phyloP scores from a whole-genome alignment of 768 basidiomycete species.

The Pisolithus albus region DNA sequence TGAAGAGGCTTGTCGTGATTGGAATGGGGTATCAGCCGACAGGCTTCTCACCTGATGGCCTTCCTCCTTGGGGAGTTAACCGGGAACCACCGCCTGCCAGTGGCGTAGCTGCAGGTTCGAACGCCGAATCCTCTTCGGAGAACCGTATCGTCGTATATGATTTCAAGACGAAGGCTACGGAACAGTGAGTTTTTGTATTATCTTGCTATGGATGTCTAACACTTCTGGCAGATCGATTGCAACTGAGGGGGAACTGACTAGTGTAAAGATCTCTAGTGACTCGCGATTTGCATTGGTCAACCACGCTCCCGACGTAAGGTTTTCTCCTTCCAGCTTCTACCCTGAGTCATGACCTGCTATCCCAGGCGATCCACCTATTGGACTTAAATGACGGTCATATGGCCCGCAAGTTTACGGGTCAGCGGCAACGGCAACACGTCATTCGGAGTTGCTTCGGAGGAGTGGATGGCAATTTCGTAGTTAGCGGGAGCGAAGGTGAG shows the following conservation, averaged over 20 bases:
- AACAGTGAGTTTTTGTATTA: slow-evolving; percentile 47
- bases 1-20: slow-evolving; percentile 75
- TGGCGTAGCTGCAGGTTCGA: slow-evolving; percentile 28
- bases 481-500: slow-evolving; percentile 93
- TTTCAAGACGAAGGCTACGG: slow-evolving; percentile 56
- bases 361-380: slow-evolving; percentile 85
- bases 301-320: slow-evolving; percentile 76
- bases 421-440: slow-evolving; percentile 75
- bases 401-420: slow-evolving; percentile 79
- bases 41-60: slow-evolving; percentile 9
- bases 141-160: slow-evolving; percentile 75
- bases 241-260: slow-evolving; percentile 77
- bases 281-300: slow-evolving; percentile 84
- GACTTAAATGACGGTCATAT: slow-evolving; percentile 64
- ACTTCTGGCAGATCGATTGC: slow-evolving; percentile 46
- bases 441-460: slow-evolving; percentile 95
- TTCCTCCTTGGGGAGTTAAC: slow-evolving; percentile 22
- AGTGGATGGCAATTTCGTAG: slow-evolving; percentile 77
- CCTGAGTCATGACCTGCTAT: slow-evolving; percentile 5
- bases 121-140: slow-evolving; percentile 34
- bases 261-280: slow-evolving; percentile 79
- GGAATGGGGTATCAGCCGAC: slow-evolving; percentile 50
- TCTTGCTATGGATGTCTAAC: slow-evolving; percentile 8
- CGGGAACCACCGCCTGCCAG: slow-evolving; percentile 31
- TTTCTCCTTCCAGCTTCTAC: not conserved